Percentiles rank a stretch among this genome's conserved stretches.
phyloP scores from a whole-genome alignment of 176 grass and related monocot genomes.

The Juncus inflexus region DNA sequence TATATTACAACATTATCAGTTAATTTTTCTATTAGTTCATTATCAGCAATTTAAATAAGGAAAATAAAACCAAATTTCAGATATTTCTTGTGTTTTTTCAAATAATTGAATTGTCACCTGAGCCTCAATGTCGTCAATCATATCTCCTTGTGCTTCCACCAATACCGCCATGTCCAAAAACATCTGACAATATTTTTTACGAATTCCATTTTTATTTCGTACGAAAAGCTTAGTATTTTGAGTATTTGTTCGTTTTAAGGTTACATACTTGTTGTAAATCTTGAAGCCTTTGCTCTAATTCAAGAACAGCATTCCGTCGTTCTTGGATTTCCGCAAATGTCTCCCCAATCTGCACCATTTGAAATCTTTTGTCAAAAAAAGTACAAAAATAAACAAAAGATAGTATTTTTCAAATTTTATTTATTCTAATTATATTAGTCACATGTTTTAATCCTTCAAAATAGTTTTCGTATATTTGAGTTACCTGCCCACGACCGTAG shows the following conservation, averaged over 20 bases:
- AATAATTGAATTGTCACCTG: slow-evolving; percentile 31
- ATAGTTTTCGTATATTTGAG: not conserved
- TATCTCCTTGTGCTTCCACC: slow-evolving; percentile 49
- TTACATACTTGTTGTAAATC: slow-evolving; percentile 39
- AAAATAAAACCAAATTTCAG: no score
- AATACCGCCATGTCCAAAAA: slow-evolving; percentile 54
- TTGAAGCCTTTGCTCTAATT: slow-evolving; percentile 42
- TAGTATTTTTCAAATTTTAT: not conserved
- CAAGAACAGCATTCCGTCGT: slow-evolving; percentile 35
- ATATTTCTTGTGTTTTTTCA: not conserved
- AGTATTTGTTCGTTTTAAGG: not conserved
- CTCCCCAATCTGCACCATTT: slow-evolving; percentile 33
- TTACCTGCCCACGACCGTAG: slow-evolving; percentile 38
- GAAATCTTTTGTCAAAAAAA: not conserved
- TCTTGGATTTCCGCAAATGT: slow-evolving; percentile 52
- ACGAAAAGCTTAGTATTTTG: not conserved
- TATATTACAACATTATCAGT: not conserved
- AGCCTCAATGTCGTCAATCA: slow-evolving; percentile 48
- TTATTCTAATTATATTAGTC: not conserved
- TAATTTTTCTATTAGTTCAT: no score
- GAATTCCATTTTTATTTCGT: not conserved
- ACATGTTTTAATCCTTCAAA: not conserved
- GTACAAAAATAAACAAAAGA: not conserved
- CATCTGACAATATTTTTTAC: slow-evolving; percentile 32
- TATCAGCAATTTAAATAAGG: no score